A percentile compares a stretch with the other conserved stretches of the same genome.
phyloP scores from a whole-genome alignment of 495 filamentous ascomycete species.

The Podospora australis region DNA sequence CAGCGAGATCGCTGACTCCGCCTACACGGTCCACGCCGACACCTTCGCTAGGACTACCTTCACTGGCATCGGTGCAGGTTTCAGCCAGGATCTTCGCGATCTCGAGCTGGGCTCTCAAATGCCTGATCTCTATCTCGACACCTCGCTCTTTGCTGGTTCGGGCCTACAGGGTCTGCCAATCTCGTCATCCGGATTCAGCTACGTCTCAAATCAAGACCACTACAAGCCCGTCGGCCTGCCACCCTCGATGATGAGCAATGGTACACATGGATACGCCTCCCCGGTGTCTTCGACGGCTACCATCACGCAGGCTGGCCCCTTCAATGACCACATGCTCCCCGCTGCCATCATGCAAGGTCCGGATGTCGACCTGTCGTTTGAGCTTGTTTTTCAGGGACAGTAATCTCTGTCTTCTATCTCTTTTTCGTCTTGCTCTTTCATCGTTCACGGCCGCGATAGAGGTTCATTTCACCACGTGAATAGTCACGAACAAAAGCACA shows the following conservation, averaged over 20 bases:
- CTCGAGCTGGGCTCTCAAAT: conserved; percentile 13
- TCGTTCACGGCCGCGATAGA: conserved; percentile 1
- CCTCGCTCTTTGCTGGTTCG: conserved; percentile 15
- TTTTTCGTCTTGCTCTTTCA: conserved; percentile 10
- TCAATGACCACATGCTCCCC: conserved; percentile 14
- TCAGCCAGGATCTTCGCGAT: conserved; percentile 13
- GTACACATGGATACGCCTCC: conserved; percentile 29
- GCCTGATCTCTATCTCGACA: conserved; percentile 20
- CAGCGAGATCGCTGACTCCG: conserved; percentile 12
- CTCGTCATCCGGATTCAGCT: conserved; percentile 35
- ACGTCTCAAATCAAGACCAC: conserved; percentile 5
- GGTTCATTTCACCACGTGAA: not conserved
- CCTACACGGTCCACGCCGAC: conserved; percentile 9
- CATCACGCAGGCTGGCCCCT: conserved; percentile 28
- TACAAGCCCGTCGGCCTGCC: conserved; percentile 15
- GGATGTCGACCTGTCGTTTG: conserved; percentile 26
- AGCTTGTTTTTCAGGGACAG: conserved; percentile 20
- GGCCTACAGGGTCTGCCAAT: conserved; percentile 29
- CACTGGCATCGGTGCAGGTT: conserved; percentile 27
- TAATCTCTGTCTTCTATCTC: not conserved
- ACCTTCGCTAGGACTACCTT: conserved; percentile 15
- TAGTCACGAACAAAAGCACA: not conserved
- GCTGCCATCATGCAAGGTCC: conserved; percentile 2
- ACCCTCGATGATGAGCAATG: conserved; percentile 22
- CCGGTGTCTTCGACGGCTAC: conserved; percentile 36